Evolutionary conservation across 179 eudicot species (phyloP), one percentile per base, ranked within the genome.

Genomic region (Patellifolia procumbens): DNA sequence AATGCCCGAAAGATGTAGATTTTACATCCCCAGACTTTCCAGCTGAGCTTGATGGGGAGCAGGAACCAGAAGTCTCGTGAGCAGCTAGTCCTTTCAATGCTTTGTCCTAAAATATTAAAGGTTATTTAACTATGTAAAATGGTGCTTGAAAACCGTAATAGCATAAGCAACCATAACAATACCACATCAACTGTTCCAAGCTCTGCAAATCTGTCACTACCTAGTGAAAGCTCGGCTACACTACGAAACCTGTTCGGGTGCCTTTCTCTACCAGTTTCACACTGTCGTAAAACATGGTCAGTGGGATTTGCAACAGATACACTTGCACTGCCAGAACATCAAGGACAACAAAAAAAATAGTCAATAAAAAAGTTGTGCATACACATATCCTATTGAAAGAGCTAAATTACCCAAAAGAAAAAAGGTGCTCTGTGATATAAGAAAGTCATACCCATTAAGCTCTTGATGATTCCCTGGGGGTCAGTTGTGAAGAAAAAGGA

Each of bases 51-150:
- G 86, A 66, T 28, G 78, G 85, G 55, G 82, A 76, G 73, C 80
- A 74, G 45, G 94, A 84, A 75, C 73, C 77, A 78, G 87, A 86
- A 75, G 84, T 79, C 77, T 88, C 91, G 72, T 83, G 86, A 59
- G 91, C 80, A 78, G 81, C 86, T 69, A 94, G 78, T 76, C 90
- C 97, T 89, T 85, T 94, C 64, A 92, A 80, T 67, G 91, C 97
- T 83, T 89, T 88, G 79, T 90, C 97, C 98, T 94, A 76, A 49
- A 77, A 28, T 9, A 49, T 29, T 7, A 15, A 51, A 70, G 42
- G 29, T 68, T 45, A 43, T 68, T 4, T 24, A 68, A 46, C 37
- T 8, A 42, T 15, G 49, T 19, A 70, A 19, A n/a, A 70, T 28
- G 1, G 20, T 3, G 16, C 11, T 31, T 2, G 37, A 29, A 8